phyloP scores from a whole-genome alignment of 345 rosid genomes.

The Bruguiera sexangula region DNA sequence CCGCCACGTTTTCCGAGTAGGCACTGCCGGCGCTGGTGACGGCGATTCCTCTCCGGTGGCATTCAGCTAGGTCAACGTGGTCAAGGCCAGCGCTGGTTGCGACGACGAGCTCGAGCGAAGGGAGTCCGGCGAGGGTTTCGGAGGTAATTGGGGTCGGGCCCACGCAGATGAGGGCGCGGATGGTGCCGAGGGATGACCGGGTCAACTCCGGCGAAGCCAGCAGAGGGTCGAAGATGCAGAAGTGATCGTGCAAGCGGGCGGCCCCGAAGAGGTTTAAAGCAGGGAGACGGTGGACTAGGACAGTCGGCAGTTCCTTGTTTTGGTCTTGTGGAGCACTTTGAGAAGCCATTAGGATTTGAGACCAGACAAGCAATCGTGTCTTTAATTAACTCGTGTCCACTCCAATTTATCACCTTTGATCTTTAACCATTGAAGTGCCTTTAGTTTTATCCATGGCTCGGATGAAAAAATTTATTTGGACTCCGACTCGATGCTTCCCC shows the following conservation, averaged over 20 bases:
- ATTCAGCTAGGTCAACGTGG: conserved; percentile 12
- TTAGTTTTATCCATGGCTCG: too few species aligned
- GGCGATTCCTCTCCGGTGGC: conserved; percentile 14
- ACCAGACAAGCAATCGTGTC: too few species aligned
- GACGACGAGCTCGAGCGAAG: conserved; percentile 18
- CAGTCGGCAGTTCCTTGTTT: not conserved
- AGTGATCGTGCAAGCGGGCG: conserved; percentile 2
- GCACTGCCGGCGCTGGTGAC: conserved; percentile 17
- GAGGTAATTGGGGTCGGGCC: not conserved
- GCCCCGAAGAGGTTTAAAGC: not conserved
- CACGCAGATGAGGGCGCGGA: conserved; percentile 11
- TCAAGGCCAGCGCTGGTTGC: conserved; percentile 16
- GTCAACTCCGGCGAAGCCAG: not conserved
- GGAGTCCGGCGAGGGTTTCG: conserved; percentile 13
- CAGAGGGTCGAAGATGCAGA: conserved; percentile 12
- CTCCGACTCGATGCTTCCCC: too few species aligned
- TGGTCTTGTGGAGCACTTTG: too few species aligned
- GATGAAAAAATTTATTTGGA: too few species aligned
- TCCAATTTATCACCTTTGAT: too few species aligned
- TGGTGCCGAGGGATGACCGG: not conserved
- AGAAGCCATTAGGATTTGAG: too few species aligned
- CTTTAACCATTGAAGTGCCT: too few species aligned
- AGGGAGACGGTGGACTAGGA: conserved; percentile 9
- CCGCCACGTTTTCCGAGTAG: conserved; percentile 16
- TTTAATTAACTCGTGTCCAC: too few species aligned